These are phyloP conservation scores for Fusarium devonianum DNA, from an alignment of 2,329 filamentous ascomycete species.

Conservation along the genomic window DNA sequence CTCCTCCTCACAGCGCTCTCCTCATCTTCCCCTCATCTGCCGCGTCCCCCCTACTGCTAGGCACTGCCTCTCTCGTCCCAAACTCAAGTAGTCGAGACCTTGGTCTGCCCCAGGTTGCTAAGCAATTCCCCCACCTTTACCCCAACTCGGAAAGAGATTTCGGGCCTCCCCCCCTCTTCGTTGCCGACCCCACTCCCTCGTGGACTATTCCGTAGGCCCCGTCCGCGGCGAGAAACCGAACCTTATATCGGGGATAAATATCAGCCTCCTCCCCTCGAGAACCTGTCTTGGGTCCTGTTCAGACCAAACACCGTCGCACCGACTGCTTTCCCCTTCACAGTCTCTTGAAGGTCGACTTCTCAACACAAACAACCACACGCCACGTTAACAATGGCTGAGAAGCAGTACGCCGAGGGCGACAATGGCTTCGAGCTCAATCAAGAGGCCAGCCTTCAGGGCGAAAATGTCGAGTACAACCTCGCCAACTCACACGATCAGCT, in stretches of 20 bases:
- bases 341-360: not conserved
- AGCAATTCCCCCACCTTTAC: slow-evolving; percentile 23
- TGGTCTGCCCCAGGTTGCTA: slow-evolving; percentile 18
- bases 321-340: not conserved
- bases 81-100: slow-evolving; percentile 10
- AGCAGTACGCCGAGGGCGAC: slow-evolving; percentile 21
- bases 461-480: slow-evolving; percentile 46
- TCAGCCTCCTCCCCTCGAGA: not conserved
- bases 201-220: no score
- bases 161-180: slow-evolving; percentile 1
- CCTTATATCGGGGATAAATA: slow-evolving; percentile 24
- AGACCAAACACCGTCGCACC: not conserved
- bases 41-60: no score
- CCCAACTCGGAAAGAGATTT: slow-evolving; percentile 12
- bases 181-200: not conserved
- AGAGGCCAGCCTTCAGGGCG: slow-evolving; percentile 36
- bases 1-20: not conserved
- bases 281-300: not conserved
- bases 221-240: slow-evolving; percentile 4
- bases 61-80: no score
- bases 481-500: slow-evolving; percentile 54
- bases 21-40: not conserved
- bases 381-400: slow-evolving; percentile 34
- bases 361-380: slow-evolving; percentile 4
- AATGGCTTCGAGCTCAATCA: slow-evolving; percentile 39